phyloP scores from a whole-genome alignment of 257 asterid genomes.

The Lithospermum erythrorhizon region DNA sequence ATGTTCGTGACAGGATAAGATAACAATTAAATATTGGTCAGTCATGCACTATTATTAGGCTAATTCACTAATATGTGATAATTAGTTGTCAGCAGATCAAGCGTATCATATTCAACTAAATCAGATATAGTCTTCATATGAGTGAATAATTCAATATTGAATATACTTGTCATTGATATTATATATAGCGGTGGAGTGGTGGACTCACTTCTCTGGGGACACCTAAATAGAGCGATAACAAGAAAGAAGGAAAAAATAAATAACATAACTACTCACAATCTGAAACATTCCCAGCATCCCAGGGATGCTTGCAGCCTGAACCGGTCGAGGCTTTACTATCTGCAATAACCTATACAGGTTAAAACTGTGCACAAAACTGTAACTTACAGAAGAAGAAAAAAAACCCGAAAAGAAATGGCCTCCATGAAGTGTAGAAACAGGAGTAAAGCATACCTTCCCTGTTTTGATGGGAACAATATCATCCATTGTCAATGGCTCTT shows the following conservation, averaged over 20 bases:
- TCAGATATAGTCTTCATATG: too few species aligned
- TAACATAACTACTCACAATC: slow-evolving; percentile 37
- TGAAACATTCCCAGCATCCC: slow-evolving; percentile 99
- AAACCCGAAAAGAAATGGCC: background rate
- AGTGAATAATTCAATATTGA: too few species aligned
- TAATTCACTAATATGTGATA: too few species aligned
- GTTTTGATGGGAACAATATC: slow-evolving; percentile 77
- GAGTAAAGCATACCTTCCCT: slow-evolving; percentile 51
- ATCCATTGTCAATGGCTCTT: slow-evolving; percentile 71
- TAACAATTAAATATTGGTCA: too few species aligned
- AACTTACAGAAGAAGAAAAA: background rate
- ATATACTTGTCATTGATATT: background rate
- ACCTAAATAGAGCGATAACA: background rate
- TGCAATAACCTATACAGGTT: slow-evolving; percentile 24
- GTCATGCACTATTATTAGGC: too few species aligned
- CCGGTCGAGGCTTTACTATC: slow-evolving; percentile 93
- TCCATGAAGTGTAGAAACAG: background rate
- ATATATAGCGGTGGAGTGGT: too few species aligned
- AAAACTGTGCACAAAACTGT: slow-evolving; percentile 2
- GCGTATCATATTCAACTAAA: too few species aligned
- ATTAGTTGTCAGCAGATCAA: too few species aligned
- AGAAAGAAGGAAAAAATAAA: slow-evolving; percentile 4
- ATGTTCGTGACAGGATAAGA: too few species aligned
- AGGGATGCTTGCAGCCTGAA: slow-evolving; percentile 98
- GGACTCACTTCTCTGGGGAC: background rate